Evolutionary conservation across 2,329 filamentous ascomycete species (phyloP).

Genomic region (Hortaea werneckii): DNA sequence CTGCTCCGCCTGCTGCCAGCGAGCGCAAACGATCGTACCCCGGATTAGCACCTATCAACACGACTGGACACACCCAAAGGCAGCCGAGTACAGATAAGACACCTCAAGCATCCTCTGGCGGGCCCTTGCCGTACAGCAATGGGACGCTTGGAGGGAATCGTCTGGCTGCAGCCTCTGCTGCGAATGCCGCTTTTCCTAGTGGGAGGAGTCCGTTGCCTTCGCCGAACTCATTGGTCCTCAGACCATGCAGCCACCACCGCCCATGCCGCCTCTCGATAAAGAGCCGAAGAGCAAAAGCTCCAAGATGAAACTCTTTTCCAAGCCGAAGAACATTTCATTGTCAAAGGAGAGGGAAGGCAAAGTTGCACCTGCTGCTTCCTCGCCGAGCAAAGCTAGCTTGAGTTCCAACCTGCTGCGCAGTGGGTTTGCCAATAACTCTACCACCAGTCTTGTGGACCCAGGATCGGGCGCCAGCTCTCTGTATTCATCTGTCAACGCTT

Average conservation of each 20-base stretch:
- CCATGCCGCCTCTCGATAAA: slow-evolving; percentile 31
- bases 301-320: slow-evolving; percentile 73
- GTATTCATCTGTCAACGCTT: slow-evolving; percentile 67
- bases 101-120: slow-evolving; percentile 16
- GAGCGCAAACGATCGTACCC: slow-evolving; percentile 64
- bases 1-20: slow-evolving; percentile 9
- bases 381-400: slow-evolving; percentile 39
- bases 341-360: slow-evolving; percentile 55
- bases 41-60: slow-evolving; percentile 47
- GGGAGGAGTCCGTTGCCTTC: slow-evolving; percentile 43
- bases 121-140: slow-evolving; percentile 43
- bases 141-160: slow-evolving; percentile 51
- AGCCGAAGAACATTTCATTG: slow-evolving; percentile 63
- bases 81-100: slow-evolving; percentile 19
- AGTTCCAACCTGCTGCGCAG: slow-evolving; percentile 53
- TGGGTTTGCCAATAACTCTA: slow-evolving; percentile 57
- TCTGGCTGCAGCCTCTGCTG: slow-evolving; percentile 58
- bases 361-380: slow-evolving; percentile 59
- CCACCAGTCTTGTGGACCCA: slow-evolving; percentile 57
- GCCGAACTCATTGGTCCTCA: slow-evolving; percentile 22
- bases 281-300: slow-evolving; percentile 59
- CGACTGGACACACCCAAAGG: slow-evolving; percentile 13
- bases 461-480: slow-evolving; percentile 49
- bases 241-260: slow-evolving; percentile 5
- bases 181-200: slow-evolving; percentile 60